Base-by-base conservation (phyloP, 1,284 basidiomycete genomes). In the Microbotryomycetes sp. region DNA sequence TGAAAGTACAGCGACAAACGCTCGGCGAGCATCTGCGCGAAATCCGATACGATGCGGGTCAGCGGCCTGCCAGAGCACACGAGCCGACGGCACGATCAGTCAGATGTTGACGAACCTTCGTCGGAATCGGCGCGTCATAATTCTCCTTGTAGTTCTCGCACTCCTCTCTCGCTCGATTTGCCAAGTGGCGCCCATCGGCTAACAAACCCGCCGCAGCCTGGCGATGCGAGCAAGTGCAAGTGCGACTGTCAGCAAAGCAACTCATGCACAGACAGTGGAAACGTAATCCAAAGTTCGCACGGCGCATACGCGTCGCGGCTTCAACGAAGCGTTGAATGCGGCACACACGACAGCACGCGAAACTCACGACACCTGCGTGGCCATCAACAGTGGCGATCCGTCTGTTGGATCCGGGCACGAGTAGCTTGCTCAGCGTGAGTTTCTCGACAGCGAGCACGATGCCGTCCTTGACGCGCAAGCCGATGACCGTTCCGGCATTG, bases 401-500 rank as follows among this genome's bases (percentile, higher is more conserved):
- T 70, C 87, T 82, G 79, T 98, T 98, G 52, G 87, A 85, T 55
- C 88, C 91, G 49, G 93, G 92, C 4, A 99, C 89, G 45, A 98
- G 82, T 54, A 98, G 85, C 78, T 97, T 98, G 46, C 91, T 96
- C 76, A 94, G 91, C n/a, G 97, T 83, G 54, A 97, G 83, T 76
- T 97, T 97, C 82, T 99, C 96, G 18, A 97, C 92, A 9, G 91
- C 96, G 45, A 97, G 80, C 16, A 99, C 85, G 60, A 98, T 80
- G 35, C 96, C 96, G 73, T 96, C 92, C 75, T 90, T 92, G 73
- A 91, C 88, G 74, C 89, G 85, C 52, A 99, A 80, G 31, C 65
- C 67, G 56, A 76, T 75, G 23, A 72, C 75, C 4, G 75, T 76
- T 86, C 96, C 96, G 46, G 94, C 91, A 77, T 96, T 96, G 78